Evolutionary conservation across 2,329 filamentous ascomycete species (phyloP), one percentile per base, ranked within the genome.

Genomic region (Colletotrichum sp.): DNA sequence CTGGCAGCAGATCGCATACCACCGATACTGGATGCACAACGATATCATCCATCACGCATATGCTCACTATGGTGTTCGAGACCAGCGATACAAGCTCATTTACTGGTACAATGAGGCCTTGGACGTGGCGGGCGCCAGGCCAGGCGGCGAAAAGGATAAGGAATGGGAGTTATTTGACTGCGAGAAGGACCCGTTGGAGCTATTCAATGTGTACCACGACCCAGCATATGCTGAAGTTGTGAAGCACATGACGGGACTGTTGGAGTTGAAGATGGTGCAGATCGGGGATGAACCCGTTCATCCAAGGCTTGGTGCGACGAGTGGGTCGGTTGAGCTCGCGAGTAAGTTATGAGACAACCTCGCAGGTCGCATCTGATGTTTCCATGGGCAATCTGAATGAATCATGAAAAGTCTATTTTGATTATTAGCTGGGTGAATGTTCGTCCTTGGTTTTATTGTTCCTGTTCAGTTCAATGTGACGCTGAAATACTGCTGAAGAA

Each of bases 111-210:
- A 89, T 65, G 87, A 90, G 77, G 84, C 83, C 12, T 83, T 90
- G 16, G 88, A 85, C 0, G 70, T 90, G 1, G 83, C 84, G 21
- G 89, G 89, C 0, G 85, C 89, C 1, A 79, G 85, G 3, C 83
- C 84, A 0, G 86, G 85, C 0, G 85, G 79, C 0, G 81, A 84
- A 66, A 83, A 87, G 39, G 83, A 88, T 39, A 86, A 85, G 74
- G 88, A 90, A 77, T 90, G 89, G 89, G 89, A 90, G 79, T 75
- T 90, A 18, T 91, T 90, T 77, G 89, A 91, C 77, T 89, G 88
- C 63, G 78, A 87, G 4, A 81, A 89, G 69, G 89, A 89, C 75
- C 87, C 88, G 0, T 77, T 89, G n/a, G 87, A 89, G 77, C 76
- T 89, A 36, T 88, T 90, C 76, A 89, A 89, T 68, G 78, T 82